Base-by-base conservation (phyloP, 768 basidiomycete species). In the Leccinellum rugosiceps region DNA sequence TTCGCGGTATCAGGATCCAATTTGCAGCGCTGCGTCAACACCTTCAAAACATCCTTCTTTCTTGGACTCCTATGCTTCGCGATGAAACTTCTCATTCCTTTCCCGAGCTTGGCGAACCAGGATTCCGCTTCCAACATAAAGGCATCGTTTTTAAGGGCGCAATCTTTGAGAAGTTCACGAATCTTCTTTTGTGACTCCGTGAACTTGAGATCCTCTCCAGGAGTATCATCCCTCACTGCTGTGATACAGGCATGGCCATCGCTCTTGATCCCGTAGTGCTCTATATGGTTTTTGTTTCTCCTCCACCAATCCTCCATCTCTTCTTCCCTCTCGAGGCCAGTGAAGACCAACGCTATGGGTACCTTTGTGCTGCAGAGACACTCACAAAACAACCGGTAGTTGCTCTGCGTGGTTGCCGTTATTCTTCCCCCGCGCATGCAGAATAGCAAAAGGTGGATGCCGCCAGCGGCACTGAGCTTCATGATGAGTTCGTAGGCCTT, bases 381-480 rank as follows among this genome's bases (percentile, higher is more conserved):
- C 19, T 79, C 72, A 32, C 65, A 61, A 61, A 78, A 77, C 19
- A 79, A 58, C 28, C 63, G 57, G 59, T 76, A 80, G 55, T 78
- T 80, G 60, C 71, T 68, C 50, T 71, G 68, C 41, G 68, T 63
- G 0, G 72, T 65, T 17, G 72, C 68, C 32, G 69, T 74, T 64
- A 78, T 71, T 53, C 74, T 64, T 3, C 76, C 72, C 0, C 70
- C 75, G 4, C 74, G 73, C 69, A 79, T 71, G 60, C 74, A 74
- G 52, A 74, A 80, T 3, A 80, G 55, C 5, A 80, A 70, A 14
- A 81, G 76, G 54, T 69, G 74, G 32, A 81, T 65, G 28, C 80
- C 78, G 14, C 67, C 74, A 32, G 57, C 53, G 2, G 41, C 48
- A 28, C 57, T 30, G 10, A 80, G 67, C 9, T 41, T 61, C 11